Conservation (phyloP, 2,329 filamentous ascomycete species). For the Penicillium corylophilum region DNA sequence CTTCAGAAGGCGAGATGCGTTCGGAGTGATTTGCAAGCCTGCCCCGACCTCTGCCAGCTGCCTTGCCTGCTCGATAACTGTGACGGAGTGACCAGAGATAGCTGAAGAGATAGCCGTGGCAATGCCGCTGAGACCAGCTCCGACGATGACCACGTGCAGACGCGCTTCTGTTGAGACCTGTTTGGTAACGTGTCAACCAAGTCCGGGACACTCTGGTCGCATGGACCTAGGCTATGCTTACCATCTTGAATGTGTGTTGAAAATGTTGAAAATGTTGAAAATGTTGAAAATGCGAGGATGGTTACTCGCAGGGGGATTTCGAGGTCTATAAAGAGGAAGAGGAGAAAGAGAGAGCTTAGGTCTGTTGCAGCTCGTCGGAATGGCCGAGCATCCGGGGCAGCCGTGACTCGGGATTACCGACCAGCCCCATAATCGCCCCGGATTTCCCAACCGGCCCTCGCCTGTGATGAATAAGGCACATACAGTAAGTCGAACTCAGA, state of each 20-base stretch:
- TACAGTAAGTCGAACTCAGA: background rate
- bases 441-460: conserved; percentile 14
- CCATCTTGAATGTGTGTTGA: conserved; percentile 3
- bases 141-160: conserved; percentile 30
- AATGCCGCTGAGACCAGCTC: conserved; percentile 33
- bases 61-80: conserved; percentile 32
- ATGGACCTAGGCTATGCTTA: background rate
- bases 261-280: too few species aligned
- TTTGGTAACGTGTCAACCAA: background rate
- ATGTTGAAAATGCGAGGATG: background rate
- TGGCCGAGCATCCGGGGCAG: background rate
- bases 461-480: background rate
- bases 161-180: conserved; percentile 22
- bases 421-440: background rate
- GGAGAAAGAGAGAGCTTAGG: background rate
- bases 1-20: conserved; percentile 32
- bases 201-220: background rate
- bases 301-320: background rate
- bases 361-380: conserved; percentile 1
- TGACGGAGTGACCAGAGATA: conserved; percentile 26
- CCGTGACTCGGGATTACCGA: background rate
- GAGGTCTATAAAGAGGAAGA: background rate
- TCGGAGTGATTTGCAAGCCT: conserved; percentile 58
- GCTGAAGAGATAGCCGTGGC: conserved; percentile 31
- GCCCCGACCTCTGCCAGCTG: conserved; percentile 55